These are phyloP conservation scores for Monosporascus sp. DNA, from an alignment of 2,329 filamentous ascomycete genomes.

Conservation along the genomic window DNA sequence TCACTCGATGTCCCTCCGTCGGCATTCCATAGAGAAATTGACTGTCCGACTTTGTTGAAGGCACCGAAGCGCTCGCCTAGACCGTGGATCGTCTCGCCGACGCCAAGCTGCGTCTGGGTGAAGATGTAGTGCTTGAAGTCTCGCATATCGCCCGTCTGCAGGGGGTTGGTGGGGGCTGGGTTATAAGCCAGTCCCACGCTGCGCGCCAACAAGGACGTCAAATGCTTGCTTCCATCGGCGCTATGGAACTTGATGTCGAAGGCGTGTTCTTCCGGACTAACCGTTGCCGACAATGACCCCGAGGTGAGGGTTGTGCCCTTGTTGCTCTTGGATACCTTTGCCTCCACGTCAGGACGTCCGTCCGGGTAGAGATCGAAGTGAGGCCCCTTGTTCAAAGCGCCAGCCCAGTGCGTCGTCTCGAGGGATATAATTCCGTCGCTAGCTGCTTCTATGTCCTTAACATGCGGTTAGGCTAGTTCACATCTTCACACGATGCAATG, in stretches of 20 bases:
- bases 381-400: slow-evolving; percentile 45
- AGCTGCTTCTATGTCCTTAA: slow-evolving; percentile 48
- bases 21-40: slow-evolving; percentile 58
- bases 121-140: slow-evolving; percentile 52
- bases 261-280: slow-evolving; percentile 40
- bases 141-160: slow-evolving; percentile 48
- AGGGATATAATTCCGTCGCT: slow-evolving; percentile 56
- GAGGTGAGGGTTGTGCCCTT: slow-evolving; percentile 45
- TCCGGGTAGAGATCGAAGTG: slow-evolving; percentile 54
- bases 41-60: slow-evolving; percentile 71
- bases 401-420: slow-evolving; percentile 53
- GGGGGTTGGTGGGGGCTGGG: slow-evolving; percentile 45
- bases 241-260: slow-evolving; percentile 54
- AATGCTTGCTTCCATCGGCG: slow-evolving; percentile 39
- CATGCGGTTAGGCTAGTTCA: slow-evolving; percentile 4
- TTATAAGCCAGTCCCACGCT: slow-evolving; percentile 54
- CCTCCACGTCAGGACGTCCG: slow-evolving; percentile 38
- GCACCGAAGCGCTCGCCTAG: slow-evolving; percentile 72
- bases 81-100: slow-evolving; percentile 66
- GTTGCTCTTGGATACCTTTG: slow-evolving; percentile 34
- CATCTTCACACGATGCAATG: neutral
- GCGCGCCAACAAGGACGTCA: slow-evolving; percentile 50
- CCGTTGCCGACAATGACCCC: slow-evolving; percentile 47
- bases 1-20: slow-evolving; percentile 63
- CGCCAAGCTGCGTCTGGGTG: slow-evolving; percentile 47